Base-by-base conservation (phyloP, 495 filamentous ascomycete genomes). In the Talaromyces nanjingensis region DNA sequence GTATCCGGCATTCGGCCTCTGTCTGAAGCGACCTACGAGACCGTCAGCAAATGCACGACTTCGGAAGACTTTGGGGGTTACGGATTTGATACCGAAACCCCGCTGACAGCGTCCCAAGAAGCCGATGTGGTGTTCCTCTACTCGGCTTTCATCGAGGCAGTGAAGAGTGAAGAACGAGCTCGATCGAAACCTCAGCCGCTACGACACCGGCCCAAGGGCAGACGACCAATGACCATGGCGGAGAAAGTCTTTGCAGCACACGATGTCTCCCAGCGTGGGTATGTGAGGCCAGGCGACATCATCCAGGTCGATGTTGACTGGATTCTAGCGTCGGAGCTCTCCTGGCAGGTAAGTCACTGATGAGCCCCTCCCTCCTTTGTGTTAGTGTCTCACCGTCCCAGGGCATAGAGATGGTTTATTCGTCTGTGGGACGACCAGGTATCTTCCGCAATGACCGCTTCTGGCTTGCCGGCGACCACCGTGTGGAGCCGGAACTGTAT, bases 401-500 rank as follows among this genome's bases (percentile, higher is more conserved):
- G 54, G 54, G 54, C 22, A 57, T 57, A n/a, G 54, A 57, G 22
- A n/a, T 1, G 1, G 54, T 57, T n/a, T 57, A 57, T 11, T 8
- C 6, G 7, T 8, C 54, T n/a, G 18, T 76, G 6, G 67, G 68
- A 37, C 63, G 63, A 39, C 74, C 74, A 25, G 71, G 72, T 2
- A 73, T 76, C 60, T 76, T 68, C 47, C 71, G 74, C 27, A 76
- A 76, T 60, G 74, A 76, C 53, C 63, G 74, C 11, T 70, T 76
- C 63, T 76, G 74, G 74, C 65, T 76, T 7, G 71, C 74, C 1
- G 67, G 73, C 2, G 74, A 76, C 59, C 74, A 76, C 62, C 66
- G 71, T 11, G 74, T 76, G n/a, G 72, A 76, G 22, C 74, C 74
- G 1, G 65, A 70, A 11, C 59, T 71, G 5, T 69, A 69, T 37